Evolutionary conservation across 2,329 filamentous ascomycete species (phyloP).

Genomic region (Paecilomyces sp.): DNA sequence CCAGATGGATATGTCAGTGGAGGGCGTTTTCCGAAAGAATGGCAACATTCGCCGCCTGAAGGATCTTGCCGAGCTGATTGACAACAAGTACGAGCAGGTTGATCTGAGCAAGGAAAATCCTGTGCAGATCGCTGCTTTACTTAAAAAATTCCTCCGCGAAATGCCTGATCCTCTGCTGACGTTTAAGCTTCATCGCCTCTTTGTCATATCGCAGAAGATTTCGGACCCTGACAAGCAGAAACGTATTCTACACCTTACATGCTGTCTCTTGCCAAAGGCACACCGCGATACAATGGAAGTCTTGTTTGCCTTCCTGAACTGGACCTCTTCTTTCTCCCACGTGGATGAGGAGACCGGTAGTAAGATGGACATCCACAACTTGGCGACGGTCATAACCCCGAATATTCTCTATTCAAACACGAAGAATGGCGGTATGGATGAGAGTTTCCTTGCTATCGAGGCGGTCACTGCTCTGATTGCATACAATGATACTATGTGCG

Average conservation of each 20-base stretch:
- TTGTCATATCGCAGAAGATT: slow-evolving; percentile 85
- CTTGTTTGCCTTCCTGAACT: slow-evolving; percentile 91
- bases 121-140: slow-evolving; percentile 83
- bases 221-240: slow-evolving; percentile 72
- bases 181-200: slow-evolving; percentile 86
- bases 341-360: slow-evolving; percentile 95
- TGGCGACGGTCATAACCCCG: slow-evolving; percentile 93
- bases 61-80: slow-evolving; percentile 78
- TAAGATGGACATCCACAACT: slow-evolving; percentile 98
- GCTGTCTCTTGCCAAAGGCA: slow-evolving; percentile 84
- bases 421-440: slow-evolving; percentile 66
- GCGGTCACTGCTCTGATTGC: slow-evolving; percentile 87
- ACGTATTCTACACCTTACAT: slow-evolving; percentile 80
- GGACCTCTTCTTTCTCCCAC: slow-evolving; percentile 95
- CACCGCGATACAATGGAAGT: slow-evolving; percentile 94
- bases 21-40: slow-evolving; percentile 98
- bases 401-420: slow-evolving; percentile 77
- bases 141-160: slow-evolving; percentile 93
- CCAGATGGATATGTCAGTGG: slow-evolving; percentile 97
- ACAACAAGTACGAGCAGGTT: slow-evolving; percentile 75
- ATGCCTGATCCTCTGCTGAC: slow-evolving; percentile 92
- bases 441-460: slow-evolving; percentile 89
- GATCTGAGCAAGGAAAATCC: slow-evolving; percentile 84
- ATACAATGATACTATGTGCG: slow-evolving; percentile 92
- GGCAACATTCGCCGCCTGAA: slow-evolving; percentile 93